Conservation (phyloP, 768 basidiomycete genomes). For the Naganishia vishniacii region DNA sequence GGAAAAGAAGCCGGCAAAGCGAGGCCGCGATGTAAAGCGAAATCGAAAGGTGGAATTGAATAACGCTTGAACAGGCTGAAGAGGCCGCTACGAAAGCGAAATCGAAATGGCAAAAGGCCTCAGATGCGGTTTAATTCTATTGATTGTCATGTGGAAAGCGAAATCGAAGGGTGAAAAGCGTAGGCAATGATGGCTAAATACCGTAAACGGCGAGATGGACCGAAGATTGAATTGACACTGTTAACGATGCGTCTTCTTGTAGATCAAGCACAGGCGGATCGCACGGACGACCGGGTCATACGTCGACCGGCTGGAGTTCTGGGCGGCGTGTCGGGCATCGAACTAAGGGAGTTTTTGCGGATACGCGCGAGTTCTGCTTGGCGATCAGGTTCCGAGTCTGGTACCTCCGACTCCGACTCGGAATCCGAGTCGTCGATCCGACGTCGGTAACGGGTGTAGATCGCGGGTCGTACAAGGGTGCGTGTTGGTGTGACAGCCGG, state of each 20-base stretch:
- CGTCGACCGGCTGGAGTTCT: background rate
- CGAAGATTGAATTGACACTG: background rate
- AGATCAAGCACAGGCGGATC: background rate
- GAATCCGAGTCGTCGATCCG: conserved; percentile 11
- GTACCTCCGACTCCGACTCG: background rate
- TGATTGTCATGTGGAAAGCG: background rate
- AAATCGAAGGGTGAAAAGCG: conserved; percentile 11
- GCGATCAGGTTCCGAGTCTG: conserved; percentile 13
- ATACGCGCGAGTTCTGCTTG: background rate
- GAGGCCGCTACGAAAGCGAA: background rate
- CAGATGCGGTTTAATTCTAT: no score
- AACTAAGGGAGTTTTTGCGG: background rate
- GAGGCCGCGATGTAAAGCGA: no score
- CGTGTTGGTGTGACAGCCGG: background rate
- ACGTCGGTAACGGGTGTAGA: background rate
- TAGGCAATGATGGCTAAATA: background rate
- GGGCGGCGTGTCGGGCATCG: conserved; percentile 3
- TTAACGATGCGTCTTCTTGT: background rate
- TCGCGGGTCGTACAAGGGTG: background rate
- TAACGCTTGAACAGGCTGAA: background rate
- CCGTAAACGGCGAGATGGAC: background rate
- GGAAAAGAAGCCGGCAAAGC: background rate
- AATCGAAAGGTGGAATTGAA: background rate
- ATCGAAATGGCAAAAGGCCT: no score
- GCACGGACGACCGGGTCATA: background rate